Percentiles rank a stretch among this genome's conserved stretches.
These are phyloP conservation scores for Cubamyces lactineus DNA, from an alignment of 768 basidiomycete species.

Conservation along the genomic window DNA sequence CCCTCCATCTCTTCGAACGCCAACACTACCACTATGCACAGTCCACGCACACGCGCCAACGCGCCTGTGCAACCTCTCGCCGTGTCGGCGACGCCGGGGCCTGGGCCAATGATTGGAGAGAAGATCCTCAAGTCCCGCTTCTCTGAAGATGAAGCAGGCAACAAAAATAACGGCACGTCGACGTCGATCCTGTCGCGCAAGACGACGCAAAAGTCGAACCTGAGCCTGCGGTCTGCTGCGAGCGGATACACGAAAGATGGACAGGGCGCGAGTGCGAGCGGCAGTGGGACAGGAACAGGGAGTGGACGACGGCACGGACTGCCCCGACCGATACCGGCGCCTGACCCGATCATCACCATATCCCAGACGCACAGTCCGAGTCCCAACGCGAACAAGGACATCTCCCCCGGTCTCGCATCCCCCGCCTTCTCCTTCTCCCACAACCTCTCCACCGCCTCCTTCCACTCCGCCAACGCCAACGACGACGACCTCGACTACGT, in stretches of 20 bases:
- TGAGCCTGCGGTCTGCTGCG: constrained; percentile 34
- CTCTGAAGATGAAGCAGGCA: constrained; percentile 51
- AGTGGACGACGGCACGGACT: constrained; percentile 13
- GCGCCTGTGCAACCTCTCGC: constrained; percentile 33
- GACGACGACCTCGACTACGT: constrained; percentile 71
- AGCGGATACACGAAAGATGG: constrained; percentile 21
- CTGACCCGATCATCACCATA: constrained; percentile 57
- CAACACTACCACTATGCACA: constrained; percentile 17
- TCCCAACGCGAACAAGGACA: constrained; percentile 12
- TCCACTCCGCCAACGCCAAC: constrained; percentile 19
- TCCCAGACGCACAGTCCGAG: constrained; percentile 30
- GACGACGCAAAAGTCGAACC: constrained; percentile 34
- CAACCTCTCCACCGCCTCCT: constrained; percentile 22
- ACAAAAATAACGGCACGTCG: constrained; percentile 29
- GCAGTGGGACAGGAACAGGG: constrained; percentile 3
- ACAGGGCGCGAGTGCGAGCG: constrained; percentile 7
- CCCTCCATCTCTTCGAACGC: no score
- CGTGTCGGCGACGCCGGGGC: constrained; percentile 44
- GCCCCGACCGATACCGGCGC: constrained; percentile 38
- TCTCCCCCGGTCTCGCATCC: constrained; percentile 13
- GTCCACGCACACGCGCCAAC: constrained; percentile 20
- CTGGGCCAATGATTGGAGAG: constrained; percentile 43
- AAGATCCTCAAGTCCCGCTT: constrained; percentile 50
- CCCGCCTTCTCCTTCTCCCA: constrained; percentile 22
- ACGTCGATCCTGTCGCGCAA: constrained; percentile 28